These are phyloP conservation scores for Fraxinus pennsylvanica DNA, from an alignment of 257 asterid genomes.

Conservation along the genomic window DNA sequence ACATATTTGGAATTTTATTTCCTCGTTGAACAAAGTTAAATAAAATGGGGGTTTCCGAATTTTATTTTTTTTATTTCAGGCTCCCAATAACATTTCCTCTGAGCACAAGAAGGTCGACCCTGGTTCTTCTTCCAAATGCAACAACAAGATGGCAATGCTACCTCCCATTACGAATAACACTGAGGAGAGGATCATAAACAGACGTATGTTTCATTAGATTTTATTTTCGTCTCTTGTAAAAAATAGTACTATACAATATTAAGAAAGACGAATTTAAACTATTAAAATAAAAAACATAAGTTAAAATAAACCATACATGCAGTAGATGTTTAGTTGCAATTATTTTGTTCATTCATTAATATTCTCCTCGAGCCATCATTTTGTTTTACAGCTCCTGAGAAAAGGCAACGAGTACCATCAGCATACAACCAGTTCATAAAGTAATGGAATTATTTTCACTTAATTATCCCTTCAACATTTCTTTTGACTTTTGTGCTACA, in stretches of 20 bases:
- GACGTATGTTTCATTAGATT: conserved; percentile 42
- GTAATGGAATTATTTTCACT: conserved; percentile 32
- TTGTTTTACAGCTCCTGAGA: conserved; percentile 79
- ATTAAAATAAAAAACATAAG: no score
- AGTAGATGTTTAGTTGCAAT: neutral
- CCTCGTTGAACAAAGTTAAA: neutral
- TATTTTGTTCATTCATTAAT: neutral
- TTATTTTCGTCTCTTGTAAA: no score
- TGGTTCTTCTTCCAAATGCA: conserved; percentile 69
- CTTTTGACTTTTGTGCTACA: neutral
- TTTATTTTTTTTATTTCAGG: conserved; percentile 36
- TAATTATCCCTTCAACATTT: neutral
- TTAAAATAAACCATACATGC: no score
- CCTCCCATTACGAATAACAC: conserved; percentile 43
- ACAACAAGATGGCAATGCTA: conserved; percentile 42
- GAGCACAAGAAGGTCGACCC: conserved; percentile 52
- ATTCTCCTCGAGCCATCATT: neutral
- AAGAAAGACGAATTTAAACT: no score
- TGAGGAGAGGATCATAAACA: conserved; percentile 52
- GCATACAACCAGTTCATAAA: conserved; percentile 95
- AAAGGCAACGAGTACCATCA: conserved; percentile 88
- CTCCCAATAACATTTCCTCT: conserved; percentile 35
- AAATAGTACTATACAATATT: no score
- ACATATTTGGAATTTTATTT: neutral
- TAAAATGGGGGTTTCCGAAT: neutral